Conservation (phyloP, 2,329 filamentous ascomycete species). For the Clarireedia paspali region DNA sequence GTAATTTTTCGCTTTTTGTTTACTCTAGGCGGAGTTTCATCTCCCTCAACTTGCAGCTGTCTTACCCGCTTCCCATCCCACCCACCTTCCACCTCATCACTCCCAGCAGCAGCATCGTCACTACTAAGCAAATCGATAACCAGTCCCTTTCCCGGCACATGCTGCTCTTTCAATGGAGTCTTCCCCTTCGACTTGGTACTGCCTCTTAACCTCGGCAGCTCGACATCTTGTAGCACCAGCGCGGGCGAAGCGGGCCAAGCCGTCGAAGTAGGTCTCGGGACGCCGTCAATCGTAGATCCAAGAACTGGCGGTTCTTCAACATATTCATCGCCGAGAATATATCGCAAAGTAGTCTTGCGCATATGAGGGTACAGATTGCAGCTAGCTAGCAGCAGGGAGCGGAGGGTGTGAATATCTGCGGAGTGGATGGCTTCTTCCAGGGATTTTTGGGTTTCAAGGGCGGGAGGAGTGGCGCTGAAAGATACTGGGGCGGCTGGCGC, state of each 20-base stretch:
- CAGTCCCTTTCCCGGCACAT: neutral
- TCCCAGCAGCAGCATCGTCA: neutral
- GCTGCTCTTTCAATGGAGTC: neutral
- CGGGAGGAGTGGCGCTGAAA: neutral
- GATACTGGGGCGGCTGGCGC: neutral
- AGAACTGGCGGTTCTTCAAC: neutral
- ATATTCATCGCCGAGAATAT: neutral
- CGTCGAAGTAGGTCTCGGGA: neutral
- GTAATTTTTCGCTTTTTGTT: neutral
- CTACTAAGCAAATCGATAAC: neutral
- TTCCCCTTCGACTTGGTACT: neutral
- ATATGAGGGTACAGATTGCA: neutral
- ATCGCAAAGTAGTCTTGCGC: neutral
- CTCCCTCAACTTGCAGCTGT: neutral
- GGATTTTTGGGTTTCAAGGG: neutral
- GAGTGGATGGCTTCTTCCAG: neutral
- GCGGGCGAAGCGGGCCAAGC: too few species aligned
- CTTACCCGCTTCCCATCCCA: neutral
- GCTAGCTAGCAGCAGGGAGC: neutral
- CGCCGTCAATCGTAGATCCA: neutral
- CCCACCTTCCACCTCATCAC: neutral
- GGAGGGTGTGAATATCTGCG: neutral
- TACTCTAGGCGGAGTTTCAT: too few species aligned
- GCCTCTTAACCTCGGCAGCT: neutral
- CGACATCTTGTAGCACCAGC: too few species aligned